Percentiles rank a stretch among this genome's conserved stretches.
These are phyloP conservation scores for Nemania sp. DNA, from an alignment of 2,329 filamentous ascomycete species.

Conservation along the genomic window DNA sequence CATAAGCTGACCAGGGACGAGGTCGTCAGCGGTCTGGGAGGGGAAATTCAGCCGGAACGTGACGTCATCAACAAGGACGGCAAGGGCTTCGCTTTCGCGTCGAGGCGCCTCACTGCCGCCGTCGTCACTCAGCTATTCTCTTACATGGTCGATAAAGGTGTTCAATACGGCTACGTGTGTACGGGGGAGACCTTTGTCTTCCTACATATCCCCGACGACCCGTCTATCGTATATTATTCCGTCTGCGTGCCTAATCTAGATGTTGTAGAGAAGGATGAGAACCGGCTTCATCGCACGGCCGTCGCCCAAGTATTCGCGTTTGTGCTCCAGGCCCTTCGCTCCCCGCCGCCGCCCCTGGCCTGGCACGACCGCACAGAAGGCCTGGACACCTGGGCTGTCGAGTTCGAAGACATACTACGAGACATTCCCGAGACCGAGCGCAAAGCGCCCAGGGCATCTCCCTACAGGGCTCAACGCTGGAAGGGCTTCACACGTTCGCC, in stretches of 20 bases:
- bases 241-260: constrained; percentile 49
- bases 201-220: constrained; percentile 29
- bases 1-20: constrained; percentile 48
- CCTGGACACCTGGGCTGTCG: constrained; percentile 52
- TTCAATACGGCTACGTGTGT: constrained; percentile 26
- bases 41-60: constrained; percentile 52
- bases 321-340: constrained; percentile 50
- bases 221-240: constrained; percentile 51
- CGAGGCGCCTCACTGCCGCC: constrained; percentile 51
- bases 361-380: constrained; percentile 50
- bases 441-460: constrained; percentile 21
- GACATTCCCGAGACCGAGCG: constrained; percentile 33
- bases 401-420: constrained; percentile 41
- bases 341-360: constrained; percentile 43
- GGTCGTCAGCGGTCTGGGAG: constrained; percentile 50
- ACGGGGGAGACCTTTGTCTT: constrained; percentile 20
- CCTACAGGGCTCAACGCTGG: constrained; percentile 44
- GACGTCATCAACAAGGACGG: constrained; percentile 52
- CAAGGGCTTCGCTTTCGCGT: constrained; percentile 48
- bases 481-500: constrained; percentile 49
- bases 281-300: constrained; percentile 53
- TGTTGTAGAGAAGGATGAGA: constrained; percentile 51
- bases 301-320: constrained; percentile 56
- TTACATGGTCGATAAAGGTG: constrained; percentile 25
- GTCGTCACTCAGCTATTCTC: constrained; percentile 57